Evolutionary conservation across 129 eudicot species (phyloP).

Genomic region (Escallonia herrerae): DNA sequence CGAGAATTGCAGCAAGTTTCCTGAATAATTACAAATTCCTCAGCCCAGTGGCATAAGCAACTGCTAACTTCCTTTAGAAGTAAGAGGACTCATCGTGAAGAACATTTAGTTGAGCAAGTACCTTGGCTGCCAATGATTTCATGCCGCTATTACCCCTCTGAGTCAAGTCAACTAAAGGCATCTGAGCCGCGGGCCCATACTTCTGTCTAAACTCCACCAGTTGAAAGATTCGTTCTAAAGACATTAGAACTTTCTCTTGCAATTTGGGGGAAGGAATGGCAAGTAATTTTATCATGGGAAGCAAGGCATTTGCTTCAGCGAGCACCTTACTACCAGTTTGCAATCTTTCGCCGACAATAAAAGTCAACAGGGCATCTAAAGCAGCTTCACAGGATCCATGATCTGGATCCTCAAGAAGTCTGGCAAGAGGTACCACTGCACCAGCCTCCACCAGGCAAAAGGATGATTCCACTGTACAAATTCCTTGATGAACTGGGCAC

Average conservation of each 20-base stretch:
- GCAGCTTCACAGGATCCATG: conserved; percentile 46
- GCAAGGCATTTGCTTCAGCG: conserved; percentile 46
- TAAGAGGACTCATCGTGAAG: conserved; percentile 71
- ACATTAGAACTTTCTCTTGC: conserved; percentile 57
- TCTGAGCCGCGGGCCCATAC: conserved; percentile 46
- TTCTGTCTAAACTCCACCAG: conserved; percentile 41
- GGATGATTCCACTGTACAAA: conserved; percentile 42
- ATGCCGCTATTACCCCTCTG: conserved; percentile 43
- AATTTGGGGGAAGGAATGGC: conserved; percentile 27
- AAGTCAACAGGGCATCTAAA: conserved; percentile 53
- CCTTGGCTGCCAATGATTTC: conserved; percentile 55
- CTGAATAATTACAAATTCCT: too few relatives aligned
- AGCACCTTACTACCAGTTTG: conserved; percentile 50
- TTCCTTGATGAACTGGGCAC: conserved; percentile 57
- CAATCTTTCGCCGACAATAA: conserved; percentile 39
- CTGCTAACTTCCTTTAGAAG: conserved; percentile 28
- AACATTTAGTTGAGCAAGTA: conserved; percentile 56
- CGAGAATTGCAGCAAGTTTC: too few relatives aligned
- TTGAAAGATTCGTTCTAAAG: conserved; percentile 43
- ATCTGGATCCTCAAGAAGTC: conserved; percentile 40
- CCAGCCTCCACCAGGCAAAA: conserved; percentile 54
- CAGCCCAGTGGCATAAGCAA: too few relatives aligned
- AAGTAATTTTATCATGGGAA: conserved; percentile 39
- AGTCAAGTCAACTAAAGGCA: conserved; percentile 66
- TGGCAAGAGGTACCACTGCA: conserved; percentile 47